A percentile compares a stretch with the other conserved stretches of the same genome.
Conservation (phyloP, 2,329 filamentous ascomycete genomes). For the Apiospora malaysiana region DNA sequence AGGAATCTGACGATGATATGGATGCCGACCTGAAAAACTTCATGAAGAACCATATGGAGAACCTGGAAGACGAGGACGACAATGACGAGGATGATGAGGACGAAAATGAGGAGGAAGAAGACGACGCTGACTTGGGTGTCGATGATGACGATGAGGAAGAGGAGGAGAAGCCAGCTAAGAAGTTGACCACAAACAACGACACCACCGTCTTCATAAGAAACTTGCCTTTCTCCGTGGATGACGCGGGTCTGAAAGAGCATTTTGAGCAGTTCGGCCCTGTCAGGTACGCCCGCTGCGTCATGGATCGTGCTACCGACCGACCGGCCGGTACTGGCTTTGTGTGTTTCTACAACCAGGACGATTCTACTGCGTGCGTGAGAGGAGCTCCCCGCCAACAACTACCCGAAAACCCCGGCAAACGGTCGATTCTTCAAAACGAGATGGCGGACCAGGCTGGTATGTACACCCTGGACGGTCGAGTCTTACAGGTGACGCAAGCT, state of each 20-base stretch:
- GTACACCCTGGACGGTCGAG: slow-evolving; percentile 89
- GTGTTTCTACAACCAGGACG: slow-evolving; percentile 80
- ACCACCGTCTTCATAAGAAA: slow-evolving; percentile 93
- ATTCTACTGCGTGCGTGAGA: slow-evolving; percentile 78
- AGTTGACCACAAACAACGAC: slow-evolving; percentile 64
- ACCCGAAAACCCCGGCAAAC: slow-evolving; percentile 60
- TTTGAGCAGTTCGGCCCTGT: slow-evolving; percentile 89
- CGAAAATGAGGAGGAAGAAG: slow-evolving; percentile 43
- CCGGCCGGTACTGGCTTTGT: slow-evolving; percentile 95
- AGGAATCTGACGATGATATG: slow-evolving; percentile 42
- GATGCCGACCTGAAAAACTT: slow-evolving; percentile 59
- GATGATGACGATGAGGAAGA: slow-evolving; percentile 41
- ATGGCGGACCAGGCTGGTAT: slow-evolving; percentile 78
- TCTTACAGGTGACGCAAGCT: slow-evolving; percentile 83
- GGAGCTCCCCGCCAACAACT: slow-evolving; percentile 69
- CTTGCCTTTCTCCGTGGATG: slow-evolving; percentile 85
- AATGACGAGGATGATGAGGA: slow-evolving; percentile 49
- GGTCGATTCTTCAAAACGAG: slow-evolving; percentile 88
- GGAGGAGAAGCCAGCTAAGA: slow-evolving; percentile 40
- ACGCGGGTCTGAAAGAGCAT: slow-evolving; percentile 82
- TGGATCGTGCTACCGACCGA: slow-evolving; percentile 83
- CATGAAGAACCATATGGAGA: slow-evolving; percentile 62
- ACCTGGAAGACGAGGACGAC: slow-evolving; percentile 62
- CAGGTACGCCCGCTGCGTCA: slow-evolving; percentile 88
- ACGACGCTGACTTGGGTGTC: slow-evolving; percentile 38